A percentile compares a stretch with the other conserved stretches of the same genome.
phyloP scores from a whole-genome alignment of 768 basidiomycete species.

The Lactarius indigo region DNA sequence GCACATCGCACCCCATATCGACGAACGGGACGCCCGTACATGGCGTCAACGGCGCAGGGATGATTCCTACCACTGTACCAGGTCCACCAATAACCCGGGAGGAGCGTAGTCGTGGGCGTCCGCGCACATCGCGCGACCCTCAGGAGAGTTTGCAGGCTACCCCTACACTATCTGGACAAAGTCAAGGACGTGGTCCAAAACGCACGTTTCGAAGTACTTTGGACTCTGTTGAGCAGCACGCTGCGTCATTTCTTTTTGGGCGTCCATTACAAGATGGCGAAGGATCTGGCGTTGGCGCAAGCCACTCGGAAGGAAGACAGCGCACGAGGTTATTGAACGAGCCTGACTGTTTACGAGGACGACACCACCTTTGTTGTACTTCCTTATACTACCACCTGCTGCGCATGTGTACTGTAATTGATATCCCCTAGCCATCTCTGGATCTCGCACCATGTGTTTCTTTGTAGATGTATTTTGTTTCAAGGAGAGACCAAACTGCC shows the following conservation, averaged over 20 bases:
- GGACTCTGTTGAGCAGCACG: constrained; percentile 67
- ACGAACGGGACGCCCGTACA: constrained; percentile 1
- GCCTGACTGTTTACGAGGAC: background rate
- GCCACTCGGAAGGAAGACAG: constrained; percentile 13
- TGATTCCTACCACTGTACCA: background rate
- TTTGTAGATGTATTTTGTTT: background rate
- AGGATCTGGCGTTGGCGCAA: constrained; percentile 12
- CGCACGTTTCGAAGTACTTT: constrained; percentile 64
- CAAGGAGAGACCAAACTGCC: background rate
- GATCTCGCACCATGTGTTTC: background rate
- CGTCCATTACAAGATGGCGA: constrained; percentile 35
- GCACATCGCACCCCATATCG: background rate
- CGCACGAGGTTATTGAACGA: constrained; percentile 19
- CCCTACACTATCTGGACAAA: constrained; percentile 32
- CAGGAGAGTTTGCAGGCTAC: constrained; percentile 2
- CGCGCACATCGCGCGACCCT: constrained; percentile 11
- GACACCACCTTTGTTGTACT: constrained; percentile 17
- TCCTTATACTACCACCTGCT: constrained; percentile 5
- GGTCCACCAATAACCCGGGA: constrained; percentile 17
- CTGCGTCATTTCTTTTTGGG: constrained; percentile 63
- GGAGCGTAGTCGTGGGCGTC: constrained; percentile 21
- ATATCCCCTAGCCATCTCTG: constrained; percentile 11
- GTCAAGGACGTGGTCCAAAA: constrained; percentile 58
- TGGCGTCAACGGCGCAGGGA: constrained; percentile 7
- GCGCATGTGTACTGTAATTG: constrained; percentile 16